Evolutionary conservation across 2,329 filamentous ascomycete genomes (phyloP).

Genomic region (Nothophoma quercina): DNA sequence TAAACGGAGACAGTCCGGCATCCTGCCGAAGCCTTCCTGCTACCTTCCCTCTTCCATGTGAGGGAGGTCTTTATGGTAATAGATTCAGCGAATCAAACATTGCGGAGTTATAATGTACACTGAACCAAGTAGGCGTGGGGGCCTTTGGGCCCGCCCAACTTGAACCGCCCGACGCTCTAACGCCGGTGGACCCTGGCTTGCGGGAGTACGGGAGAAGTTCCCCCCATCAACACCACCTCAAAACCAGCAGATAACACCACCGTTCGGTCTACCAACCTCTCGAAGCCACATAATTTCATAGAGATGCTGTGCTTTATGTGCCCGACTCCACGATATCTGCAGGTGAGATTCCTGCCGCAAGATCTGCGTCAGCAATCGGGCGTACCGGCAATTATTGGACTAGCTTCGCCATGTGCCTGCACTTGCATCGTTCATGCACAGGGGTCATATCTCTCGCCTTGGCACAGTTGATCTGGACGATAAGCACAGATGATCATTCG

Average conservation of each 20-base stretch:
- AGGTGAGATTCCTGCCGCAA: background rate
- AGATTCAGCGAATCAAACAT: conserved; percentile 2
- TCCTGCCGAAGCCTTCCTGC: background rate
- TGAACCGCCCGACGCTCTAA: background rate
- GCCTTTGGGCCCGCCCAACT: background rate
- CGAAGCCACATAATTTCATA: background rate
- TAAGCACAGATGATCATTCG: conserved; percentile 14
- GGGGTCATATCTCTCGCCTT: conserved; percentile 17
- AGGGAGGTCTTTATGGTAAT: background rate
- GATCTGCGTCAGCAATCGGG: background rate
- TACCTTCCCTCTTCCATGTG: background rate
- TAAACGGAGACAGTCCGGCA: conserved; percentile 1
- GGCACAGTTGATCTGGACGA: conserved; percentile 8
- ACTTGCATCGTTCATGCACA: conserved; percentile 7
- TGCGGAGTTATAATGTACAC: conserved; percentile 4
- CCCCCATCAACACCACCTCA: conserved; percentile 5
- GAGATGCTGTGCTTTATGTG: background rate
- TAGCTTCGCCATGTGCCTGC: conserved; percentile 3
- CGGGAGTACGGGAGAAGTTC: conserved; percentile 17
- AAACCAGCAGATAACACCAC: background rate
- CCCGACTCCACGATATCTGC: background rate
- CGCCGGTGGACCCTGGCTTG: conserved; percentile 15
- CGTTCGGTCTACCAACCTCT: background rate
- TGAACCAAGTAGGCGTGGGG: conserved; percentile 2
- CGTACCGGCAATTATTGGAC: background rate